Conservation (phyloP, 2,329 filamentous ascomycete species). For the Cadophora gregata region DNA sequence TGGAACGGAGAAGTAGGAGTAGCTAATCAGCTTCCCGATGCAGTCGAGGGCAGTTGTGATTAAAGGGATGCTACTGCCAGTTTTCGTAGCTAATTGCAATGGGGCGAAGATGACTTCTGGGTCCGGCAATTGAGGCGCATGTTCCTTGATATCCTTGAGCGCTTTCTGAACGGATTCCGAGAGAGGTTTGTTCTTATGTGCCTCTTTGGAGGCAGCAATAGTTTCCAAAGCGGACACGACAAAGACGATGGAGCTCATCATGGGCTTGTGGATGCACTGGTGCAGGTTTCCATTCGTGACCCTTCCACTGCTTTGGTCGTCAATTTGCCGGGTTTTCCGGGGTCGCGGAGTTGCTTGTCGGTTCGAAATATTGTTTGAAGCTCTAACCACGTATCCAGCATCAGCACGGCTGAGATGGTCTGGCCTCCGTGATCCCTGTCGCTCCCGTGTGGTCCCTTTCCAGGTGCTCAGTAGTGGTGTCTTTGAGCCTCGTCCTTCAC, state of each 20-base stretch:
- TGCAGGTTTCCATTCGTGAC: slow-evolving; percentile 38
- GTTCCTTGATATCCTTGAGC: slow-evolving; percentile 83
- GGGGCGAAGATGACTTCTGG: slow-evolving; percentile 93
- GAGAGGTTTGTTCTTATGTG: slow-evolving; percentile 83
- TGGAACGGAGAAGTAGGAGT: slow-evolving; percentile 92
- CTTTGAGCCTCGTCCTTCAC: not conserved
- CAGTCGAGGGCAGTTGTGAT: slow-evolving; percentile 93
- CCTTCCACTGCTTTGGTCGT: slow-evolving; percentile 14
- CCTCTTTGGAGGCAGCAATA: slow-evolving; percentile 91
- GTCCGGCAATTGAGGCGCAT: slow-evolving; percentile 80
- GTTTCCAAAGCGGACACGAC: slow-evolving; percentile 91
- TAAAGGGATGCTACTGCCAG: slow-evolving; percentile 76
- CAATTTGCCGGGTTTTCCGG: slow-evolving; percentile 2
- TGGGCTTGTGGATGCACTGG: slow-evolving; percentile 48
- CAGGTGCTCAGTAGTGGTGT: not conserved
- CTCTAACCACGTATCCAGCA: slow-evolving; percentile 7
- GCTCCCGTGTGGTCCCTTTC: not conserved
- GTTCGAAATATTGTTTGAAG: slow-evolving; percentile 16
- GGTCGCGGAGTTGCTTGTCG: not conserved
- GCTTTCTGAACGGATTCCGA: slow-evolving; percentile 82
- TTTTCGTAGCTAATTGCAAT: slow-evolving; percentile 86
- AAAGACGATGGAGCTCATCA: slow-evolving; percentile 93
- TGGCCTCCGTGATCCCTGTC: not conserved
- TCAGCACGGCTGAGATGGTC: slow-evolving; percentile 14
- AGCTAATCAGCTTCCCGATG: slow-evolving; percentile 98